Conservation (phyloP, 805 yeast species). For the Nakazawaea molendinolei region DNA sequence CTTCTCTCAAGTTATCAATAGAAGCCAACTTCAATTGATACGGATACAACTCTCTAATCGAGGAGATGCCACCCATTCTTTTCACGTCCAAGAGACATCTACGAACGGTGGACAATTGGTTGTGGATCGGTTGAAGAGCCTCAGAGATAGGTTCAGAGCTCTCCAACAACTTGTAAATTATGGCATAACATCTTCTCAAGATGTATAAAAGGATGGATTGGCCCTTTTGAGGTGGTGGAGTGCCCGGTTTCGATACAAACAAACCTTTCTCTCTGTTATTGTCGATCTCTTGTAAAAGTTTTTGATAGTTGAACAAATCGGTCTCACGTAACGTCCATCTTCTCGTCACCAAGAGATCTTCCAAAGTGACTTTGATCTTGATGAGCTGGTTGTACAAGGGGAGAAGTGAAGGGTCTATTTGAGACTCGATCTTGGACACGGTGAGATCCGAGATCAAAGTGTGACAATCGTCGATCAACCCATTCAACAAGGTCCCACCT, state of each 20-base stretch:
- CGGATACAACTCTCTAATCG: constrained; percentile 87
- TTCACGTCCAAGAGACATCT: constrained; percentile 85
- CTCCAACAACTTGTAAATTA: constrained; percentile 82
- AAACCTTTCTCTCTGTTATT: constrained; percentile 58
- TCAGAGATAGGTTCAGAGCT: constrained; percentile 94
- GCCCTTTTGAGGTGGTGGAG: constrained; percentile 35
- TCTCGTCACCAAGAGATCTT: constrained; percentile 80
- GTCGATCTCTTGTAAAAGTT: constrained; percentile 67
- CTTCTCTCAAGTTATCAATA: constrained; percentile 76
- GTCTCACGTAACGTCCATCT: constrained; percentile 98
- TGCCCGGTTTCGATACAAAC: constrained; percentile 30
- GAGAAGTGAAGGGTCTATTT: constrained; percentile 44
- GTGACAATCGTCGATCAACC: constrained; percentile 78
- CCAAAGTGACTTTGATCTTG: constrained; percentile 65
- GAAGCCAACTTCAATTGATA: constrained; percentile 92
- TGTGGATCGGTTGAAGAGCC: constrained; percentile 87
- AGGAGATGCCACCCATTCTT: constrained; percentile 86
- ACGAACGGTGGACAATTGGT: constrained; percentile 87
- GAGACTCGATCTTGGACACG: constrained; percentile 28
- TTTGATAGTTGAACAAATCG: constrained; percentile 81
- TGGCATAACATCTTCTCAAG: constrained; percentile 84
- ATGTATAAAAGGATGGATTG: constrained; percentile 65
- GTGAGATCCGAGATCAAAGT: constrained; percentile 63
- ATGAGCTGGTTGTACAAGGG: constrained; percentile 59
- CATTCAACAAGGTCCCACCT: constrained; percentile 46